Conservation (phyloP, 768 basidiomycete species). For the Lactarius pseudohatsudake region DNA sequence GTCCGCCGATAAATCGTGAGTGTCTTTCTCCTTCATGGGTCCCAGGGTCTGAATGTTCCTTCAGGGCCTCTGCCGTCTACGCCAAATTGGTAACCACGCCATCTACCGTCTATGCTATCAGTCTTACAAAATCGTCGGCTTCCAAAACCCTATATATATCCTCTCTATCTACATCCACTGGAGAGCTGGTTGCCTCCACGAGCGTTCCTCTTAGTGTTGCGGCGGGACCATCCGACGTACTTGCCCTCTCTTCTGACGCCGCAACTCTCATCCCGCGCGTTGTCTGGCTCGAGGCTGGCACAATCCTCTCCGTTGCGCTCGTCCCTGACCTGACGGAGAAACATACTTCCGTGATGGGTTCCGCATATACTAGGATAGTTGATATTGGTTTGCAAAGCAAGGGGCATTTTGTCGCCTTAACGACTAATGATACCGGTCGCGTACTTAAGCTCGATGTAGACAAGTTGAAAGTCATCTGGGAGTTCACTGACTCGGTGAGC, state of each 20-base stretch:
- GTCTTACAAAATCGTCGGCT: slow-evolving; percentile 44
- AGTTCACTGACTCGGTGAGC: slow-evolving; percentile 57
- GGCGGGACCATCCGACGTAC: slow-evolving; percentile 38
- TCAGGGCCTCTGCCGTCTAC: slow-evolving; percentile 64
- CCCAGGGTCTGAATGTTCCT: slow-evolving; percentile 13
- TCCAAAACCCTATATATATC: slow-evolving; percentile 69
- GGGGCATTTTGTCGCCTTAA: slow-evolving; percentile 62
- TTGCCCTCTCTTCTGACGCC: slow-evolving; percentile 35
- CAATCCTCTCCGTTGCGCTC: slow-evolving; percentile 51
- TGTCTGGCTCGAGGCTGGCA: slow-evolving; percentile 55
- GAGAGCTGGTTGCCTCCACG: slow-evolving; percentile 47
- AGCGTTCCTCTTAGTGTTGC: slow-evolving; percentile 55
- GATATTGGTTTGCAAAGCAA: slow-evolving; percentile 58
- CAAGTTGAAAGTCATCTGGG: slow-evolving; percentile 47
- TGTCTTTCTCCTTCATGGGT: background rate
- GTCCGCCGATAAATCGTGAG: slow-evolving; percentile 66
- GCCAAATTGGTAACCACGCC: slow-evolving; percentile 57
- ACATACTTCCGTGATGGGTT: slow-evolving; percentile 43
- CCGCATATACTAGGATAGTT: slow-evolving; percentile 50
- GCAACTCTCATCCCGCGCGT: slow-evolving; percentile 37
- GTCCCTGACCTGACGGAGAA: slow-evolving; percentile 52
- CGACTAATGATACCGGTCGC: slow-evolving; percentile 53
- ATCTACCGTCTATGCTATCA: slow-evolving; percentile 54
- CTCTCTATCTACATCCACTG: slow-evolving; percentile 54
- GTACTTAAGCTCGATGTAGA: slow-evolving; percentile 53